Evolutionary conservation across 805 yeast species (phyloP).

Genomic region (Suhomyces sp.): DNA sequence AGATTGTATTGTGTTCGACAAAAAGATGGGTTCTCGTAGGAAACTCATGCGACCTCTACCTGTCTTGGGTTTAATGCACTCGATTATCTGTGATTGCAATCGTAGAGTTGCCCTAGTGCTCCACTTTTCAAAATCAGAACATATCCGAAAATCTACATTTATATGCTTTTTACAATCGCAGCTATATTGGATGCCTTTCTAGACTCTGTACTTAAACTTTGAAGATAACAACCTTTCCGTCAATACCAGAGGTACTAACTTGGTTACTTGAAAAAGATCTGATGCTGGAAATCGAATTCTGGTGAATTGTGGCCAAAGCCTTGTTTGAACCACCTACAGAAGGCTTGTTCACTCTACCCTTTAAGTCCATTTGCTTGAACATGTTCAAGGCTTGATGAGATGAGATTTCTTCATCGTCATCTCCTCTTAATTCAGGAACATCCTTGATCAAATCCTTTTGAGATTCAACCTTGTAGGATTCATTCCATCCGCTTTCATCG

Average conservation of each 20-base stretch:
- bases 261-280: constrained; percentile 48
- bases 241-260: constrained; percentile 74
- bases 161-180: no score
- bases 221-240: constrained; percentile 87
- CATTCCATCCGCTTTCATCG: constrained; percentile 61
- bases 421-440: constrained; percentile 35
- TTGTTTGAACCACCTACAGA: constrained; percentile 26
- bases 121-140: no score
- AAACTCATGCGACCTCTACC: no score
- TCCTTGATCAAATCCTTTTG: constrained; percentile 47
- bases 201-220: no score
- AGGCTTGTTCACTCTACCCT: constrained; percentile 67
- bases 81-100: no score
- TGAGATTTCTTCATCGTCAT: constrained; percentile 54
- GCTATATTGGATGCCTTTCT: background rate
- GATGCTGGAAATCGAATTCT: constrained; percentile 78
- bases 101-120: background rate
- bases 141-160: no score
- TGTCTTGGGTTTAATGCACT: no score
- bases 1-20: no score
- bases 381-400: constrained; percentile 83
- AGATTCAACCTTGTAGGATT: constrained; percentile 53
- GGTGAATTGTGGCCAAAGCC: constrained; percentile 76
- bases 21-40: no score
- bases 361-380: constrained; percentile 93